Evolutionary conservation across 805 yeast species (phyloP), one percentile per base, ranked within the genome.

Genomic region (Lipomyces orientalis): DNA sequence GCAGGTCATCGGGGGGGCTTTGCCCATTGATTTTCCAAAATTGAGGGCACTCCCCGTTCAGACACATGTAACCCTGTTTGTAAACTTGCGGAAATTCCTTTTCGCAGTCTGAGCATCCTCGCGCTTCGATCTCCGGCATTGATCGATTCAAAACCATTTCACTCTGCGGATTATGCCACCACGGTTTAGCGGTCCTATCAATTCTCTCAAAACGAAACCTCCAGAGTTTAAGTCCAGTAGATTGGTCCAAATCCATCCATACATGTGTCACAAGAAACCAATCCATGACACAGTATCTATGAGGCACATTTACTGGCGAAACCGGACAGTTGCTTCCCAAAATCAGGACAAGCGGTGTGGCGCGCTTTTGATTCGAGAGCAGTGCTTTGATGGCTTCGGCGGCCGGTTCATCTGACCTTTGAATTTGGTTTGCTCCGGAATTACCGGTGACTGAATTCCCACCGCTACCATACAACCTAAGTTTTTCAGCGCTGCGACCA

Each of bases 231-330:
- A 10, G 7, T 16, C 52, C 14, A 6, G 51, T 37, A 52, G 60
- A 22, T 22, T 25, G 29, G 31, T 61, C 64, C 37, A 29, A n/a
- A 55, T 54, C 52, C 22, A 37, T 31, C 64, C 64, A 61, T 19
- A 54, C 54, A 39, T 61, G 63, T 16, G 64, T 54, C 33, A 61
- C 35, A n/a, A 61, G 6, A 34, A 52, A 61, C 64, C 64, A 61
- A 54, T 61, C 64, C 61, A 61, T 25, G n/a, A 61, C 59, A 14
- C 64, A 61, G n/a, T 61, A 61, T 31, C 54, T 25, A 19, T 55
- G 64, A 1, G 64, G 59, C 14, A 55, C 59, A 12, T 35, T 34
- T 1, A 54, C 35, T 7, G 58, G 64, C 10, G 59, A 10, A 37
- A 54, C 12, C 6, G 52, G 22, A 14, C 49, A 22, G 22, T 61